A percentile compares a stretch with the other conserved stretches of the same genome.
Evolutionary conservation across 2,329 filamentous ascomycete species (phyloP).

Genomic region (Aspergillus clavatus): DNA sequence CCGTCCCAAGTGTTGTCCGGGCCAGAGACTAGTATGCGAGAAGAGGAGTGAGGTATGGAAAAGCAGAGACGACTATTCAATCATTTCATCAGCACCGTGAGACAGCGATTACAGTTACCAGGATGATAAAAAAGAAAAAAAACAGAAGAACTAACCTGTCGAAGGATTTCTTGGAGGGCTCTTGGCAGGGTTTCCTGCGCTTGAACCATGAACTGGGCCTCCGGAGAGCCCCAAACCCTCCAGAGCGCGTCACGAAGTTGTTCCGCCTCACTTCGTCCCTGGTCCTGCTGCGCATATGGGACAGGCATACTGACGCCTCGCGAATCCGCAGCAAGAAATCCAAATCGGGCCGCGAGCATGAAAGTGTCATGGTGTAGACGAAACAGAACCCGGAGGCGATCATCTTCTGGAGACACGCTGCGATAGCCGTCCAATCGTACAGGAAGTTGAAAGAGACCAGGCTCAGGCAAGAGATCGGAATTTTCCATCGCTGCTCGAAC

Average conservation of each 20-base stretch:
- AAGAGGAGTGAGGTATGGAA: slow-evolving; percentile 50
- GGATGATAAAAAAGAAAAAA: background rate
- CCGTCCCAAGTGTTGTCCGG: slow-evolving; percentile 42
- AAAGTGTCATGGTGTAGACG: slow-evolving; percentile 45
- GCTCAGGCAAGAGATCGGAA: slow-evolving; percentile 43
- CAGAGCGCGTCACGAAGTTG: slow-evolving; percentile 35
- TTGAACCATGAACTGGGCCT: slow-evolving; percentile 32
- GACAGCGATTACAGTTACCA: slow-evolving; percentile 3
- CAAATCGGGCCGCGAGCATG: slow-evolving; percentile 43
- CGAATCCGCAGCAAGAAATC: slow-evolving; percentile 39
- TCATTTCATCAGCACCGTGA: slow-evolving; percentile 1
- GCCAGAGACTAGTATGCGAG: slow-evolving; percentile 52
- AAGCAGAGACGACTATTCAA: slow-evolving; percentile 32
- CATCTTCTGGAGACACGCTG: slow-evolving; percentile 35
- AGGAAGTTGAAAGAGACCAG: slow-evolving; percentile 35
- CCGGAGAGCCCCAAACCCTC: slow-evolving; percentile 37
- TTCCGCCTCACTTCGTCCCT: slow-evolving; percentile 30
- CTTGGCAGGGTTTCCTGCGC: slow-evolving; percentile 34
- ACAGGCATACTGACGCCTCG: slow-evolving; percentile 32
- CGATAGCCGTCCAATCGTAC: slow-evolving; percentile 32
- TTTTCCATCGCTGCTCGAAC: slow-evolving; percentile 45
- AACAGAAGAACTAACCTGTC: slow-evolving; percentile 37
- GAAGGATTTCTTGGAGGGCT: slow-evolving; percentile 36
- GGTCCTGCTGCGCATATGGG: slow-evolving; percentile 19
- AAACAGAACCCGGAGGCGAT: slow-evolving; percentile 35